These are phyloP conservation scores for Camptophora hylomeconis DNA, from an alignment of 2,329 filamentous ascomycete species.

Conservation along the genomic window DNA sequence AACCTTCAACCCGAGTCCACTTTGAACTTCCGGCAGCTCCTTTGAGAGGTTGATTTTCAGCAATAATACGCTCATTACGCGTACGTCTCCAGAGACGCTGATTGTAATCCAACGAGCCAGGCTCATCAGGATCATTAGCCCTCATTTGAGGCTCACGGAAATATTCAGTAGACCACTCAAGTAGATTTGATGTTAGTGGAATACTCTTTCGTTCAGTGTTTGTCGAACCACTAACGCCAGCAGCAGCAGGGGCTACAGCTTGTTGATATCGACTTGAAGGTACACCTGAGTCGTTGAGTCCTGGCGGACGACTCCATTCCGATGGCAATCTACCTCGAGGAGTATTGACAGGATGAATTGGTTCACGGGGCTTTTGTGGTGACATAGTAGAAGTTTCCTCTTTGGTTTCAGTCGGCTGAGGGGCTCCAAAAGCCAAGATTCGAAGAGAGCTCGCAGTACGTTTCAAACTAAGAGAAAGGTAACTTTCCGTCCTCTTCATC, in stretches of 20 bases:
- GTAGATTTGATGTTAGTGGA: constrained; percentile 69
- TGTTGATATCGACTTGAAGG: constrained; percentile 60
- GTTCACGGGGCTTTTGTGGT: constrained; percentile 16
- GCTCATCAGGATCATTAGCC: constrained; percentile 86
- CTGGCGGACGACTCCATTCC: constrained; percentile 54
- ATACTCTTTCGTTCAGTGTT: constrained; percentile 50
- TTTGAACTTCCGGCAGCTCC: constrained; percentile 70
- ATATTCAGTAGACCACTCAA: constrained; percentile 95
- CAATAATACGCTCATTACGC: constrained; percentile 82
- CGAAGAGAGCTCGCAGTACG: constrained; percentile 54
- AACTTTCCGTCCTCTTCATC: constrained; percentile 43
- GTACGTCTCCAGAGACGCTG: constrained; percentile 83
- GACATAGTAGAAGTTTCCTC: constrained; percentile 21
- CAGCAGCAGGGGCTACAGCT: constrained; percentile 66
- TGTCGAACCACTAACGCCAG: constrained; percentile 58
- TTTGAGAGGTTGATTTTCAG: constrained; percentile 88
- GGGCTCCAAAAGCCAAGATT: constrained; percentile 41
- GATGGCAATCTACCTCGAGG: constrained; percentile 39
- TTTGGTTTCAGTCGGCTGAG: constrained; percentile 22
- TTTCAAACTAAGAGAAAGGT: constrained; percentile 46
- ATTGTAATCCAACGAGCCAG: constrained; percentile 92
- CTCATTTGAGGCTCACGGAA: constrained; percentile 99
- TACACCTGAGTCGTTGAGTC: constrained; percentile 58
- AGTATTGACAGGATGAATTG: constrained; percentile 21
- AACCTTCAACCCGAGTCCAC: constrained; percentile 73